Evolutionary conservation across 1,284 basidiomycete species (phyloP).

Genomic region (Trichosporon ovoides): DNA sequence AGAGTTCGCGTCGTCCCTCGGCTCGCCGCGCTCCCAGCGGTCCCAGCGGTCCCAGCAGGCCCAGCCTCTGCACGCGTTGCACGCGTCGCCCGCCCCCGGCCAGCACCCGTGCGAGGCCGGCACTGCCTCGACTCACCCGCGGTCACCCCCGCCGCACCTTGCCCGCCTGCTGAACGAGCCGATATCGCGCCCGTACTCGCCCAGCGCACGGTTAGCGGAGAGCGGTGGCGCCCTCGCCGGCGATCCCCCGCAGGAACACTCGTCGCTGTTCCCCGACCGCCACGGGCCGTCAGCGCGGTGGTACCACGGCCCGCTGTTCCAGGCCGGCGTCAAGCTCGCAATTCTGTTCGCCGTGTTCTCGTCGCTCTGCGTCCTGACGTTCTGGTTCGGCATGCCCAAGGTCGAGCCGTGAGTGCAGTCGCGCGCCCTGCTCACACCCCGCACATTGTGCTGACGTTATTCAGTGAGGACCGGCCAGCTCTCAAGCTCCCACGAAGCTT

Average conservation of each 20-base stretch:
- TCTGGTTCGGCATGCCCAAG: slow-evolving; percentile 73
- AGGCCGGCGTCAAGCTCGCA: slow-evolving; percentile 75
- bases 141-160: neutral
- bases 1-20: neutral
- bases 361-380: slow-evolving; percentile 62
- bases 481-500: slow-evolving; percentile 79
- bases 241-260: neutral
- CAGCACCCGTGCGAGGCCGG: slow-evolving; percentile 1
- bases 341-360: slow-evolving; percentile 67
- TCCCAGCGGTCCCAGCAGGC: neutral
- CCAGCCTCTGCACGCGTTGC: neutral
- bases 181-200: neutral
- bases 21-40: neutral
- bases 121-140: neutral
- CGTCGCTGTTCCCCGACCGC: slow-evolving; percentile 4
- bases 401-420: slow-evolving; percentile 66
- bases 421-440: neutral
- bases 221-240: neutral
- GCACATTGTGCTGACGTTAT: neutral
- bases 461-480: slow-evolving; percentile 64
- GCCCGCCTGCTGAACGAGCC: neutral
- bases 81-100: neutral
- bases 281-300: slow-evolving; percentile 26
- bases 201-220: slow-evolving; percentile 2
- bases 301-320: slow-evolving; percentile 58